Conservation (phyloP, 768 basidiomycete genomes). For the Termitomyces sp. region DNA sequence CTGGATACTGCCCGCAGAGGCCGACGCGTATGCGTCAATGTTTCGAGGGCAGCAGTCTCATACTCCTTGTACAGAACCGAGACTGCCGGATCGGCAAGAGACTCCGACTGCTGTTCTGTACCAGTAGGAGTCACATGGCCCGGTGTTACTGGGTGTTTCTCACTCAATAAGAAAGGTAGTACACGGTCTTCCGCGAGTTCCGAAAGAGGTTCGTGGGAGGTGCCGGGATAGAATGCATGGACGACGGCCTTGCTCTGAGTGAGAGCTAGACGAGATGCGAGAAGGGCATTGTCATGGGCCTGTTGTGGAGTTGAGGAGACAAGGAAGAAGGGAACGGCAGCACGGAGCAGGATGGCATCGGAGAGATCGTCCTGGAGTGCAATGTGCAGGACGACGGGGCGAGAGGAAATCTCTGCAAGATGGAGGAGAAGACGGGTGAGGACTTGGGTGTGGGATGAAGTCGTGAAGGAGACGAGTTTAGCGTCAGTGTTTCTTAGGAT, state of each 20-base stretch:
- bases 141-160: constrained; percentile 37
- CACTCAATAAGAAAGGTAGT: constrained; percentile 56
- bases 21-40: constrained; percentile 60
- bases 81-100: constrained; percentile 25
- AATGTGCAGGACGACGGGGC: constrained; percentile 72
- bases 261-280: constrained; percentile 79
- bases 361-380: constrained; percentile 66
- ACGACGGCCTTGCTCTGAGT: constrained; percentile 74
- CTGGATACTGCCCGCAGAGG: constrained; percentile 55
- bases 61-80: constrained; percentile 53
- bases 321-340: constrained; percentile 79
- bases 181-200: constrained; percentile 62
- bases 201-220: constrained; percentile 37
- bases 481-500: constrained; percentile 47
- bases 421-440: constrained; percentile 63
- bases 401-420: constrained; percentile 62
- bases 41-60: constrained; percentile 65
- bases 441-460: constrained; percentile 48
- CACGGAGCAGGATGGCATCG: constrained; percentile 72
- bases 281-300: constrained; percentile 86
- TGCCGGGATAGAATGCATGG: constrained; percentile 69
- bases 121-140: constrained; percentile 22
- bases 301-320: constrained; percentile 76
- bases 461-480: constrained; percentile 60
- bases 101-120: constrained; percentile 7